Base-by-base conservation (phyloP, 108 stramenopile genomes). In the Fragilariopsis cylindrus region DNA sequence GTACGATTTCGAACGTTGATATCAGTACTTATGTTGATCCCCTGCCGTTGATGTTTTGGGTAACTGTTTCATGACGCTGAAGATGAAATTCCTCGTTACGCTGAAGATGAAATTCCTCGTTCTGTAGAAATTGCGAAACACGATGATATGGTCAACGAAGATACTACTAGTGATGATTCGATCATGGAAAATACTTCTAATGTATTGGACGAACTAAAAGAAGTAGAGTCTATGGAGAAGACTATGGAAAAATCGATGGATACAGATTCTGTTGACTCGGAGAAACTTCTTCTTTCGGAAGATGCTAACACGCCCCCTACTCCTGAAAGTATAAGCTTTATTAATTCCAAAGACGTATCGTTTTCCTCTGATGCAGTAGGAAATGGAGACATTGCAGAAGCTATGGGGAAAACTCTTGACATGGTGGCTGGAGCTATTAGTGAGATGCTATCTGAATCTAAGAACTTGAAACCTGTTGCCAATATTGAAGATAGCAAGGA, bases 361-460 rank as follows among this genome's bases (percentile, higher is more conserved):
- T 94, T 91, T 72, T 69, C 84, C 5, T 77, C 77, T 19, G 93
- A 94, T 75, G 93, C 93, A 21, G 80, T 76, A 19, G 93, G 90
- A 11, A 86, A 72, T 72, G 89, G 89, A 7, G 89, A 89, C 43
- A 78, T 91, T 57, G 90, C 93, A 0, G 84, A 90, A 70, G 80
- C 67, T 11, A 76, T 94, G 57, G 93, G 93, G 1, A 78, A 72
- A 52, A 85, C 84, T 41, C 74, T 88, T 13, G 87, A 88, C 64
- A 52, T 63, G 53, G 76, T 79, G 15, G 87, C 82, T 5, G 56
- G 62, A 16, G 82, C 68, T 30, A 88, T 88, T 52, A 55, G 73
- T 48, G 87, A 78, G 43, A 74, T 88, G 68, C 57, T 76, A 19
- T 15, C 11, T 11, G 83, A 84, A 57, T 18, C 57, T 18, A 15